Base-by-base conservation (phyloP, 306 rosid genomes). In the Inga leiocalycina region DNA sequence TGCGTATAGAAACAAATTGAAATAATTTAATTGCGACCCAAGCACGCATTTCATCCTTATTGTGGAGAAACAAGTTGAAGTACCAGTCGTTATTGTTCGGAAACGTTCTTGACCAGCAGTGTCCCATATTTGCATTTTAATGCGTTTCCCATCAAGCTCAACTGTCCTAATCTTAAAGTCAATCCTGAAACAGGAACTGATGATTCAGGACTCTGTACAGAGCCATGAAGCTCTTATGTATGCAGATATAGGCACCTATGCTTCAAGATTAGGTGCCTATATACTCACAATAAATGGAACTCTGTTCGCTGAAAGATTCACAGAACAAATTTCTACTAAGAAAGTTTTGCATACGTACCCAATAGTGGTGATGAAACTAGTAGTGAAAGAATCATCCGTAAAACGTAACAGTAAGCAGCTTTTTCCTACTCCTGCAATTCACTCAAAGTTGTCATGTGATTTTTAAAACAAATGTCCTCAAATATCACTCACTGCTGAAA, bases 81-180 rank as follows among this genome's bases (percentile, higher is more conserved):
- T 79, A 84, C 87, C 87, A 27, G 87, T 74, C 59, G 87, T 84
- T 43, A 84, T 84, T 41, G 87, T 84, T 64, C 81, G 48, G 67
- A 84, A 84, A 74, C 87, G 87, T 84, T 84, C 87, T 75, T 84
- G 87, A 30, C 84, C 87, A 41, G 87, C 84, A n/a, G 87, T 84
- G 48, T 84, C 87, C 87, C 87, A 79, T 79, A 84, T 84, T 74
- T 84, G 87, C 71, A 84, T 74, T 67, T 84, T 79, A 39, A 74
- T 74, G 83, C 80, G 87, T 62, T 79, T 84, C 6, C 87, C 83
- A 73, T 84, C 86, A 78, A 84, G 20, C 79, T 73, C 86, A 19
- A 84, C 51, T 9, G 83, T 84, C 64, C 80, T 79, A 67, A 79
- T 84, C 87, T 84, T 84, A 45, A 84, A 79, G 66, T 84, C 87